Conservation (phyloP, 78 protist species). For the Creolimax fragrantissima region DNA sequence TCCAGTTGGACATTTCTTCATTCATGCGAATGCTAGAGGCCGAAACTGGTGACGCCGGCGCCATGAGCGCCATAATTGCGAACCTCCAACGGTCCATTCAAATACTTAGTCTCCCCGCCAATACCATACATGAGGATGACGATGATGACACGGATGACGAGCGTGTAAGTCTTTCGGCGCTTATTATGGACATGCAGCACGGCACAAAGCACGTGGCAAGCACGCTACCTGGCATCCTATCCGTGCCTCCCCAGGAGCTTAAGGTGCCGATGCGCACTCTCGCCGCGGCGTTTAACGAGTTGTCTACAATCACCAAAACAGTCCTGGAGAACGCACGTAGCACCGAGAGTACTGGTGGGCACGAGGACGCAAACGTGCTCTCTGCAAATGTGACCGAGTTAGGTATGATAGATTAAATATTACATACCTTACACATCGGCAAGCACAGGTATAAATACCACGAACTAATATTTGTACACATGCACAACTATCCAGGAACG, state of each 20-base stretch:
- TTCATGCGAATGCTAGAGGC: neutral
- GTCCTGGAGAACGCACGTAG: neutral
- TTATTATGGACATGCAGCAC: neutral
- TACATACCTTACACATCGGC: too few relatives aligned
- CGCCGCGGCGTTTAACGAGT: neutral
- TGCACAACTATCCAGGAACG: too few relatives aligned
- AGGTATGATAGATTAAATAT: too few relatives aligned
- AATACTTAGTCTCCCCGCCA: neutral
- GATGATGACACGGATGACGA: too few relatives aligned
- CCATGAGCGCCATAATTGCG: neutral
- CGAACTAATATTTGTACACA: too few relatives aligned
- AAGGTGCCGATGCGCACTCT: neutral
- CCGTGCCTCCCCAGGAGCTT: neutral
- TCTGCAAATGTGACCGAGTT: too few relatives aligned
- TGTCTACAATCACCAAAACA: neutral
- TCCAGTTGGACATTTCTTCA: neutral
- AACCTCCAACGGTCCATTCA: neutral
- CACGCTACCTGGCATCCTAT: neutral
- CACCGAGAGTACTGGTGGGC: neutral
- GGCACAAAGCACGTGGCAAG: neutral
- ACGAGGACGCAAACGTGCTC: too few relatives aligned
- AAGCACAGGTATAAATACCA: too few relatives aligned
- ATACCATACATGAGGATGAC: neutral
- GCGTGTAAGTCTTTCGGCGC: neutral
- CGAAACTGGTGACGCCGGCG: constrained; percentile 2